Evolutionary conservation across 805 yeast species (phyloP).

Genomic region (Nakazawaea pomicola): DNA sequence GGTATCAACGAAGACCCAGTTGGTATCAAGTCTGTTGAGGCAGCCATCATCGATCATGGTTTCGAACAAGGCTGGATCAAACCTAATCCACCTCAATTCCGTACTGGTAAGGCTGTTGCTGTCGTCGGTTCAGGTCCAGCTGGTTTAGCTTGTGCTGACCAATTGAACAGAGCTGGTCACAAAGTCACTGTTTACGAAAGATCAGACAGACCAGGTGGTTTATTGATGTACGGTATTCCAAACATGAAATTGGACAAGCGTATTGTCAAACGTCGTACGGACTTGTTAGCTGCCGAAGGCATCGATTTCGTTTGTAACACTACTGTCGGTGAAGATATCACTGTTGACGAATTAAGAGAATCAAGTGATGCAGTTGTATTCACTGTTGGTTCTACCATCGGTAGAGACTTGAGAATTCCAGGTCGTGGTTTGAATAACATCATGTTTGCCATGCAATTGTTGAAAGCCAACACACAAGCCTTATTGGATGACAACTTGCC

Average conservation of each 20-base stretch:
- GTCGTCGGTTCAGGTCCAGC: slow-evolving; percentile 96
- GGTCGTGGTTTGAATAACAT: slow-evolving; percentile 89
- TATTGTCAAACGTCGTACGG: slow-evolving; percentile 89
- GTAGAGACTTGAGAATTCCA: slow-evolving; percentile 91
- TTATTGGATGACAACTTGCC: slow-evolving; percentile 77
- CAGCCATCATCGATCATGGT: slow-evolving; percentile 94
- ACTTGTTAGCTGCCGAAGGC: slow-evolving; percentile 87
- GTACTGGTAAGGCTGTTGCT: slow-evolving; percentile 86
- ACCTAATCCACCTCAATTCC: slow-evolving; percentile 69
- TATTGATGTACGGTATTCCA: slow-evolving; percentile 98
- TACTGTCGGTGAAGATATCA: slow-evolving; percentile 79
- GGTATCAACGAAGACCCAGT: slow-evolving; percentile 94
- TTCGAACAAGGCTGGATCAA: slow-evolving; percentile 95
- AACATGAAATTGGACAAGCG: slow-evolving; percentile 96
- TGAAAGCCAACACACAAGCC: slow-evolving; percentile 86
- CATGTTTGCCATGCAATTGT: slow-evolving; percentile 90
- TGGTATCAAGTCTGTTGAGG: slow-evolving; percentile 92
- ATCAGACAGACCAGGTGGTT: slow-evolving; percentile 93
- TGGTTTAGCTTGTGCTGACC: slow-evolving; percentile 96
- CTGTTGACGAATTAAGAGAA: slow-evolving; percentile 61
- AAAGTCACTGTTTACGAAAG: slow-evolving; percentile 88
- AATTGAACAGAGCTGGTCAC: slow-evolving; percentile 95
- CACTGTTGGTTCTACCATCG: slow-evolving; percentile 94
- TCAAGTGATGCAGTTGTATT: slow-evolving; percentile 79
- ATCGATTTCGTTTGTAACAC: slow-evolving; percentile 70